These are phyloP conservation scores for Fusarium subtropicale DNA, from an alignment of 2,329 filamentous ascomycete species.

Conservation along the genomic window DNA sequence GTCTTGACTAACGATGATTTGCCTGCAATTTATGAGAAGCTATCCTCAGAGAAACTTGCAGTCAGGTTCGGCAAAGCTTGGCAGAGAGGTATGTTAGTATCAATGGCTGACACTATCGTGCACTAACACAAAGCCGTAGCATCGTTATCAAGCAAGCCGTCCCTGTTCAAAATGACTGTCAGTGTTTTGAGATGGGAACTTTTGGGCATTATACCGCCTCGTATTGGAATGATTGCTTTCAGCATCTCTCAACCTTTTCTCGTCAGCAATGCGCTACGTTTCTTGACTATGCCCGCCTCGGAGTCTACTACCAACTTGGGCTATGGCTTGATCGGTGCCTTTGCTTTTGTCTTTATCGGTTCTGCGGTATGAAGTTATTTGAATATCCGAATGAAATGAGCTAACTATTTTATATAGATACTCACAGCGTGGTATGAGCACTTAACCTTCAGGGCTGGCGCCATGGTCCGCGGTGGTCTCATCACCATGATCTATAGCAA, in stretches of 20 bases:
- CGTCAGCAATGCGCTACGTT: slow-evolving; percentile 46
- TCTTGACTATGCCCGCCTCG: slow-evolving; percentile 43
- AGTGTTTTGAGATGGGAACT: slow-evolving; percentile 50
- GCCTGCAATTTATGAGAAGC: slow-evolving; percentile 48
- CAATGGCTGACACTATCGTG: accelerated
- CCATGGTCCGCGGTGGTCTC: slow-evolving; percentile 49
- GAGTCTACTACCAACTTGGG: slow-evolving; percentile 46
- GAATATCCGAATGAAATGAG: accelerated
- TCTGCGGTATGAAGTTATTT: slow-evolving; percentile 40
- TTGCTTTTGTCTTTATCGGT: slow-evolving; percentile 50
- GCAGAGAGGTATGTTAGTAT: slow-evolving; percentile 36
- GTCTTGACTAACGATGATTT: slow-evolving; percentile 46
- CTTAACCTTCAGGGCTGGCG: slow-evolving; percentile 46
- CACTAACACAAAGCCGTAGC: slow-evolving; percentile 23
- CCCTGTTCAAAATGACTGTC: slow-evolving; percentile 46
- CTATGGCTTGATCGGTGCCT: slow-evolving; percentile 50
- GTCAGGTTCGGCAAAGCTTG: slow-evolving; percentile 41
- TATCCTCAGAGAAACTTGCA: slow-evolving; percentile 47
- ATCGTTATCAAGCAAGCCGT: slow-evolving; percentile 35
- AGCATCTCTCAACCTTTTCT: slow-evolving; percentile 51
- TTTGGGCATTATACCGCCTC: slow-evolving; percentile 44
- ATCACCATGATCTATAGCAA: slow-evolving; percentile 50
- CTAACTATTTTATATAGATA: background rate
- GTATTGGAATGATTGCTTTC: slow-evolving; percentile 47
- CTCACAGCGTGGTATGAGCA: slow-evolving; percentile 52